Conservation (phyloP, 2,329 filamentous ascomycete genomes). For the Neofusicoccum ribis region DNA sequence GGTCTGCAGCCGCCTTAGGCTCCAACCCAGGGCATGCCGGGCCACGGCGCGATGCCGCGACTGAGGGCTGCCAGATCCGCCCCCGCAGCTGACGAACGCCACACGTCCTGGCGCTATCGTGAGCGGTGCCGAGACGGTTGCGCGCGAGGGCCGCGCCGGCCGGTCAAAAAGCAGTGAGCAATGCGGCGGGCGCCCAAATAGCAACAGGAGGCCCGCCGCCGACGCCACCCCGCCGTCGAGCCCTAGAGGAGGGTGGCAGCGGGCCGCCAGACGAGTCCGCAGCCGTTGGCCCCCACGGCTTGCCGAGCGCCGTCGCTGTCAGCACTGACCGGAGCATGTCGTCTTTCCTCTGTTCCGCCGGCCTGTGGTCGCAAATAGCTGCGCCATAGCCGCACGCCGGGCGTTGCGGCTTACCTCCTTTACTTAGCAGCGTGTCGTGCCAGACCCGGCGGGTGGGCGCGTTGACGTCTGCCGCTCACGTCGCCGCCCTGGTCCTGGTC, state of each 20-base stretch:
- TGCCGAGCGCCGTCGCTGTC: not conserved
- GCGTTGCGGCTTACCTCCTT: conserved; percentile 2
- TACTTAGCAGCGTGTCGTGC: conserved; percentile 4
- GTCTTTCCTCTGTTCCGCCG: not conserved
- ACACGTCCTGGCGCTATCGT: not conserved
- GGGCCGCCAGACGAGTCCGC: not conserved
- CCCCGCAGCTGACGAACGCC: conserved; percentile 14
- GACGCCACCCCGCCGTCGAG: not conserved
- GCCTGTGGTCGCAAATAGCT: not conserved
- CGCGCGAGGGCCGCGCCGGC: not conserved
- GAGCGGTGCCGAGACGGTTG: not conserved
- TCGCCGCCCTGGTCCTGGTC: not conserved
- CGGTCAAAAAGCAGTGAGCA: not conserved
- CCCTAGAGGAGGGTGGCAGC: not conserved
- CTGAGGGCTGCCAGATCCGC: not conserved
- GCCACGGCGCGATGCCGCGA: not conserved
- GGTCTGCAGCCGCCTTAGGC: not conserved
- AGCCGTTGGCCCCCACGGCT: not conserved
- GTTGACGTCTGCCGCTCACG: too few relatives aligned
- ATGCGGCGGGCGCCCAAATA: not conserved
- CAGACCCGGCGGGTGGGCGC: not conserved
- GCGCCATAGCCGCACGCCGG: conserved; percentile 8
- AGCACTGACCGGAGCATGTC: not conserved
- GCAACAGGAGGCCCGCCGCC: conserved; percentile 4
- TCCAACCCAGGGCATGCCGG: not conserved